Evolutionary conservation across 495 filamentous ascomycete species (phyloP).

Genomic region (Monascus purpureus): DNA sequence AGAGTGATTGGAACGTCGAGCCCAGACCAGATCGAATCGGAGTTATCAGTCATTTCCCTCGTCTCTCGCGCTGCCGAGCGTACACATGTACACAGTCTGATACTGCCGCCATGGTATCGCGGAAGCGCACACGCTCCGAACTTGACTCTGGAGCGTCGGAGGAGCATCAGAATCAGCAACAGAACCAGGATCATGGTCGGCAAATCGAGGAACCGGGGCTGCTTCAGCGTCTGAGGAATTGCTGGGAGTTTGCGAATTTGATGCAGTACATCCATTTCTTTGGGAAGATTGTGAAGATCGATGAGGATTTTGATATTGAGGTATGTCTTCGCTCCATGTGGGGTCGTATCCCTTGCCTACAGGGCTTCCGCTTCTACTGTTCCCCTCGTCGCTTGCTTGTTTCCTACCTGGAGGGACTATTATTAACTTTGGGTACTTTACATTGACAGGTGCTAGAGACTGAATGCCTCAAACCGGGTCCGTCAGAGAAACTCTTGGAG

Average conservation of each 20-base stretch:
- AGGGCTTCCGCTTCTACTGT: constrained; percentile 1
- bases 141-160: constrained; percentile 33
- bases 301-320: constrained; percentile 74
- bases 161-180: constrained; percentile 6
- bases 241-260: constrained; percentile 91
- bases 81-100: too few species aligned
- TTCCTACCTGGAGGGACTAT: background rate
- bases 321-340: constrained; percentile 38
- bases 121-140: constrained; percentile 64
- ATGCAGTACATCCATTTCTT: constrained; percentile 89
- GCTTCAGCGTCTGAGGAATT: constrained; percentile 62
- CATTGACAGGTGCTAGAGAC: constrained; percentile 64
- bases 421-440: constrained; percentile 5
- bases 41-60: too few species aligned
- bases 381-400: constrained; percentile 1
- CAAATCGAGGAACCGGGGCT: constrained; percentile 35
- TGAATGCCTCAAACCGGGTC: constrained; percentile 66
- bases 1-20: too few species aligned
- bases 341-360: too few species aligned
- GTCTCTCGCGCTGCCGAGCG: too few species aligned
- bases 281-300: constrained; percentile 74
- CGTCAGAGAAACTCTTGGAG: constrained; percentile 57
- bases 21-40: too few species aligned
- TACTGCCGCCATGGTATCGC: constrained; percentile 35
- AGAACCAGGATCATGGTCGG: constrained; percentile 7